Base-by-base conservation (phyloP, 306 rosid species). In the Senna siamea region DNA sequence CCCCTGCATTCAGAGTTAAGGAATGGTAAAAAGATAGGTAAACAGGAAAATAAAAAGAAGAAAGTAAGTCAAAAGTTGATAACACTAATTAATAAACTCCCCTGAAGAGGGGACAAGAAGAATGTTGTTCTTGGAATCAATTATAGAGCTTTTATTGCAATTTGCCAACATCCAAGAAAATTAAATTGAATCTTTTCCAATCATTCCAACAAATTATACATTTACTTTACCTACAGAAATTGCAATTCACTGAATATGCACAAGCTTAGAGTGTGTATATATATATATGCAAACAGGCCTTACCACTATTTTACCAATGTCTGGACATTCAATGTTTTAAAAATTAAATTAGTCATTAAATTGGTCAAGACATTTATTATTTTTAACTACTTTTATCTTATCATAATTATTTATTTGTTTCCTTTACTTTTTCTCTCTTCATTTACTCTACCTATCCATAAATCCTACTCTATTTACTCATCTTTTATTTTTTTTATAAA, bases 21-120 rank as follows among this genome's bases (percentile, higher is more conserved):
- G 15, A 69, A 35, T 5, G 34, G 52, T 22, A 34, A 50, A 69
- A 35, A 66, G 18, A 53, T 54, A 67, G 5, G 53, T 57, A 35
- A 64, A 40, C 19, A 48, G 11, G 10, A 6, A 38, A 48, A 26
- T 1, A 26, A 26, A 26, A 26, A 26, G 3, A 26, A 26, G 1
- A 18, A 23, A 26, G 62, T 35, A 37, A 13, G 44, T 37, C 17
- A 23, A 48, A 67, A 69, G 0, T 64, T 0, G 18, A 7, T 12
- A 20, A 37, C 13, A 26, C 6, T 2, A 0, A n/a, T n/a, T n/a
- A 59, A 32, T 34, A 15, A 6, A 59, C 12, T 59, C 11, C 44
- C 43, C 6, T 15, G 40, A 40, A 19, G 26, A n/a, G 30, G 17
- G 23, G 32, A 19, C 28, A 61, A 37, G 64, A 30, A 32, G 14